Evolutionary conservation across 1,139 yeast genomes (phyloP).

Genomic region (Protomyces arabidopsidicola): DNA sequence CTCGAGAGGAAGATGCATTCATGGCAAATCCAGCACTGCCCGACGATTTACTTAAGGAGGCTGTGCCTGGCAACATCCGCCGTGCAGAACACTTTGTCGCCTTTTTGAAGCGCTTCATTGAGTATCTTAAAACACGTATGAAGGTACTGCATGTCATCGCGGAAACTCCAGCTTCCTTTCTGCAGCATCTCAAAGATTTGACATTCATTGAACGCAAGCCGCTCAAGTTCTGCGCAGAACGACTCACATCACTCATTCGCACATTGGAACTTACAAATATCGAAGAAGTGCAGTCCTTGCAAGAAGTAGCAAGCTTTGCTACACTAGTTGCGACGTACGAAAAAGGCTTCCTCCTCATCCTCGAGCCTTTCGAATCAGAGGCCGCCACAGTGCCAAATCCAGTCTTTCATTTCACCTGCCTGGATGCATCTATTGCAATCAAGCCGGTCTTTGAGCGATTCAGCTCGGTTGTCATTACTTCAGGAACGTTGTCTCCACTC

Average conservation of each 20-base stretch:
- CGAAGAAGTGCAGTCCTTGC: slow-evolving; percentile 86
- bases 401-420: slow-evolving; percentile 84
- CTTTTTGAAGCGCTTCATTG: slow-evolving; percentile 84
- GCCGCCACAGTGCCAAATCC: slow-evolving; percentile 98
- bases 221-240: slow-evolving; percentile 80
- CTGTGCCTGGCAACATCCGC: slow-evolving; percentile 93
- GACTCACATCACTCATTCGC: slow-evolving; percentile 78
- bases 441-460: slow-evolving; percentile 94
- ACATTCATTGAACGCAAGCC: slow-evolving; percentile 93
- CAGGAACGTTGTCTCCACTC: slow-evolving; percentile 96
- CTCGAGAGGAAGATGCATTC: slow-evolving; percentile 70
- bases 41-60: slow-evolving; percentile 78
- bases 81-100: slow-evolving; percentile 96
- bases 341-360: slow-evolving; percentile 79
- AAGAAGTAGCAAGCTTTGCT: slow-evolving; percentile 95
- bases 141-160: slow-evolving; percentile 94
- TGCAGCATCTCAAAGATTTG: slow-evolving; percentile 85
- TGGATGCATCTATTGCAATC: slow-evolving; percentile 96
- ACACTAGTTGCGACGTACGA: slow-evolving; percentile 93
- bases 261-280: slow-evolving; percentile 83
- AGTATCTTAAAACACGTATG: slow-evolving; percentile 85
- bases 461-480: slow-evolving; percentile 89
- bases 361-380: slow-evolving; percentile 95
- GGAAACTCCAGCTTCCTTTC: slow-evolving; percentile 88
- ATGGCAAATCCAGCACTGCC: slow-evolving; percentile 87